These are phyloP conservation scores for Aegilops sharonensis DNA, from an alignment of 176 grass and related monocot species.

Conservation along the genomic window DNA sequence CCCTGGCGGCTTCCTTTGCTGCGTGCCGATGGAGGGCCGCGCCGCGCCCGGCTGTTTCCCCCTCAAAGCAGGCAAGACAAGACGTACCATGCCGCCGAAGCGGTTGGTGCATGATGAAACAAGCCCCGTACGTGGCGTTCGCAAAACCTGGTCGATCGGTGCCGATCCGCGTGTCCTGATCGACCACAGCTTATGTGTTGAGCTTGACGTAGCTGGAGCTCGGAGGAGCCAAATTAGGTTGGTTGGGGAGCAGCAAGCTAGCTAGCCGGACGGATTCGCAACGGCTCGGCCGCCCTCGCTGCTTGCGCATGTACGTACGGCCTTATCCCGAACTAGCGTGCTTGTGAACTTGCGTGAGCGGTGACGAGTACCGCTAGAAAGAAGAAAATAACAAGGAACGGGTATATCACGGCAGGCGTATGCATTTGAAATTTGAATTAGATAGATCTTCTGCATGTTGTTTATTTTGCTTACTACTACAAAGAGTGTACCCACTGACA, in stretches of 20 bases:
- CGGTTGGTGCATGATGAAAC: neutral
- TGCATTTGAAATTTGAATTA: too few relatives aligned
- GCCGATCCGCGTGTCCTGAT: conserved; percentile 18
- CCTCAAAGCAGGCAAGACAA: too few relatives aligned
- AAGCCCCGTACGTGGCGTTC: neutral
- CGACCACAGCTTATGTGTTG: neutral
- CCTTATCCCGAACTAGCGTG: neutral
- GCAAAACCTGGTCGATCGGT: neutral
- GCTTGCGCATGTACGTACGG: too few relatives aligned
- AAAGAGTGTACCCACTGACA: too few relatives aligned
- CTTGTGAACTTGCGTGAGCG: neutral
- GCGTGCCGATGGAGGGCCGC: too few relatives aligned
- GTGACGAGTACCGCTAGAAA: neutral
- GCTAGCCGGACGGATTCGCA: neutral
- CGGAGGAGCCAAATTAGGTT: conserved; percentile 11
- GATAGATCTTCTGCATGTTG: too few relatives aligned
- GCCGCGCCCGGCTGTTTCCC: too few relatives aligned
- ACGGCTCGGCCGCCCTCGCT: neutral
- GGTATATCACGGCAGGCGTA: too few relatives aligned
- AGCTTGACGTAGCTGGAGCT: neutral
- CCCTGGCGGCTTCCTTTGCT: too few relatives aligned
- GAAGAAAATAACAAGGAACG: too few relatives aligned
- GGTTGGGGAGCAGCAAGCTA: conserved; percentile 12
- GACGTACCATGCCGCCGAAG: too few relatives aligned
- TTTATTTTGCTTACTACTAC: too few relatives aligned